Evolutionary conservation across 2,329 filamentous ascomycete genomes (phyloP), one percentile per base, ranked within the genome.

Genomic region (Clonostachys sp.): DNA sequence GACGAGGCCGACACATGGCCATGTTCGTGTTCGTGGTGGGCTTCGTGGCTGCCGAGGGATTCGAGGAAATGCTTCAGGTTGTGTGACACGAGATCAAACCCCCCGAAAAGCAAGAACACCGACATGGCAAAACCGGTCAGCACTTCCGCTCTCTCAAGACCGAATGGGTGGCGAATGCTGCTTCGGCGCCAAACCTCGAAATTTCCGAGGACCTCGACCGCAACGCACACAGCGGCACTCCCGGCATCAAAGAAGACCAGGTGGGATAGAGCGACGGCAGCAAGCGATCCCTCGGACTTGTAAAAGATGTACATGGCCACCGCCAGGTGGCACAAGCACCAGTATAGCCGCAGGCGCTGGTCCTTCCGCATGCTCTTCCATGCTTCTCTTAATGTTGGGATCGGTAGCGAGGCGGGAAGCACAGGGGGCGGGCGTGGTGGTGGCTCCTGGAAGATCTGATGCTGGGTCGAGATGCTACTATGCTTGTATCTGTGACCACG

Each of bases 401-500:
- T 87, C 1, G 94, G 94, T 1, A 99, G 80, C 34, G 91, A 95
- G 47, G 91, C 90, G 2, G 94, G 94, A 0, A 99, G 81, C 36
- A 92, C 87, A 20, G 96, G 81, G 5, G 94, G 92, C 1, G 91
- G 87, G 46, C 91, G 81, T 5, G 83, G 87, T 1, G 91, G 85
- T 7, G 94, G 94, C 64, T 96, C 91, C 57, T 95, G 89, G 67
- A 97, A 96, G 66, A 97, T 95, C 66, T 96, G 91, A 64, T 97
- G 91, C 58, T 85, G 82, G 8, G 82, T 72, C 17, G 89, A 95
- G 48, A 99, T 87, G 63, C 89, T 95, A 64, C 89, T 95, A 72
- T 97, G 92, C 64, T 96, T 96, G 77, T 99, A 99, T 65, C 94
- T 91, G 73, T 99, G 94, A 52, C 94, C 94, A 51, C 92, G 86